Conservation (phyloP, 106 monocot species). For the Dendrobium catenatum region DNA sequence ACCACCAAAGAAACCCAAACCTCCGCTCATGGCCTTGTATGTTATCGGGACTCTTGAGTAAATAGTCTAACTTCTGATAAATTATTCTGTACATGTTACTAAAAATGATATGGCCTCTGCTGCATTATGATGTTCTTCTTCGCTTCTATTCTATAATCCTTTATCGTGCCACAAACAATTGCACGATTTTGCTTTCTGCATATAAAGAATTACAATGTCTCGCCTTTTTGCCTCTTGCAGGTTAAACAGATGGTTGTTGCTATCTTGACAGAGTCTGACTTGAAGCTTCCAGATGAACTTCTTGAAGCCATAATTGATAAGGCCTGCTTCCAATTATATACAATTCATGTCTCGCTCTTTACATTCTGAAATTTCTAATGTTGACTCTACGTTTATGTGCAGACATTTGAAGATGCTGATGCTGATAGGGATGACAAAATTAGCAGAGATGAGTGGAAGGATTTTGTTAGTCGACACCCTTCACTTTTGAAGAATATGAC, state of each 20-base stretch:
- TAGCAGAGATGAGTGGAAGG: conserved; percentile 67
- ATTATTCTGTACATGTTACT: too few relatives aligned
- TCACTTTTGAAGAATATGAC: conserved; percentile 92
- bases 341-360: neutral
- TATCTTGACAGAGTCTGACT: conserved; percentile 51
- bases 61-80: too few relatives aligned
- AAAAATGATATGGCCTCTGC: neutral
- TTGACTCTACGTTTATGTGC: conserved; percentile 6
- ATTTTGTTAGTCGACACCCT: conserved; percentile 59
- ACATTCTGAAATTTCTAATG: neutral
- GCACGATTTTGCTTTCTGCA: neutral
- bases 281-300: conserved; percentile 58
- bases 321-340: conserved; percentile 18
- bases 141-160: neutral
- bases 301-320: conserved; percentile 75
- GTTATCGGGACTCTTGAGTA: too few relatives aligned
- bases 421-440: conserved; percentile 75
- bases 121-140: neutral
- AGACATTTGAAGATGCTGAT: conserved; percentile 94
- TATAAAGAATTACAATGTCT: neutral
- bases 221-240: conserved; percentile 15
- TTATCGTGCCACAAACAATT: neutral
- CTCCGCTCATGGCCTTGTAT: too few relatives aligned
- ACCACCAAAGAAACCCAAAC: too few relatives aligned
- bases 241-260: conserved; percentile 82